Evolutionary conservation across 306 rosid genomes (phyloP), one percentile per base, ranked within the genome.

Genomic region (Rosa persica): DNA sequence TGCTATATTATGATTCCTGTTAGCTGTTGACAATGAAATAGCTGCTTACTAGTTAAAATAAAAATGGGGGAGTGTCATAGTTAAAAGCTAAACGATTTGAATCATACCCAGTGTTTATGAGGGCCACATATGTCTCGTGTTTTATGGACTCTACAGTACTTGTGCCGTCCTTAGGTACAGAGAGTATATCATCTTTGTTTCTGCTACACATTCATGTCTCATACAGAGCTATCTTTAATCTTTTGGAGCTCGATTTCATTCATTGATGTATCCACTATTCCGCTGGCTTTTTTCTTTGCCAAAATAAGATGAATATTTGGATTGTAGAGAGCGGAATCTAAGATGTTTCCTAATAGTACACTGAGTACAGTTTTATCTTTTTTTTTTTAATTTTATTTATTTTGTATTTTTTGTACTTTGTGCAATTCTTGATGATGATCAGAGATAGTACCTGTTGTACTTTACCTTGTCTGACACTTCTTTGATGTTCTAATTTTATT

Each of bases 401-500:
- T 10, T 38, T 51, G 5, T 54, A 20, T 8, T 70, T 55, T 58
- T 73, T 51, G 69, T 73, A 43, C 22, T 62, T 19, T 42, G 27
- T 65, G 12, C 44, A 58, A 38, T 15, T 22, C 2, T 2, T 43
- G 43, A 62, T 75, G 19, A 70, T 43, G 43, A 62, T 75, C 19
- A 70, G 40, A 55, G 3, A 15, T 38, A 51, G 17, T 42, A 43
- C 55, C 13, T 43, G 22, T 19, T 19, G 2, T 43, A 19, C 23
- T 44, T 19, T 27, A 52, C 73, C 6, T 43, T 66, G 17, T 12
- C n/a, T 15, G 49, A 51, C 75, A 25, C 13, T 22, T 80, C 40
- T 80, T 12, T 22, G 43, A 46, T 76, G 58, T 67, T 74, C 36
- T 2, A 30, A 2, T 30, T 30, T 48, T 71, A 67, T 48, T 76